Conservation (phyloP, 2,329 filamentous ascomycete genomes). For the Diplodia sapinea region DNA sequence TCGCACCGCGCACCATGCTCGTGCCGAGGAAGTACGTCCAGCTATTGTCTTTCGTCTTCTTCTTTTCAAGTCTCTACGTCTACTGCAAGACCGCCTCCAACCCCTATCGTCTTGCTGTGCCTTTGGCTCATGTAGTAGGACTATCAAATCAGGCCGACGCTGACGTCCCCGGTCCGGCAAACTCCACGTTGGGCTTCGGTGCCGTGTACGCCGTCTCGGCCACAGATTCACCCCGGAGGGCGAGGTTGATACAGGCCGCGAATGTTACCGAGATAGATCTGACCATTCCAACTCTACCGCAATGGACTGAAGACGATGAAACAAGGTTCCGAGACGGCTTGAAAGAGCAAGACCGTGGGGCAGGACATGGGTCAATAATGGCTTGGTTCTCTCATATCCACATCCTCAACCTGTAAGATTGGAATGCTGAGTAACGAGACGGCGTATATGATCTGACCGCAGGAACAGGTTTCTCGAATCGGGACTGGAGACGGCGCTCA, state of each 20-base stretch:
- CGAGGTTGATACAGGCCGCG: conserved; percentile 48
- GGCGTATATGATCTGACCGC: conserved; percentile 1
- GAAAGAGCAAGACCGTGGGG: conserved; percentile 33
- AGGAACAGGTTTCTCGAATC: conserved; percentile 49
- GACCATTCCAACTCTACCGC: conserved; percentile 50
- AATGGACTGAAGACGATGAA: conserved; percentile 49
- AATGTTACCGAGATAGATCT: conserved; percentile 52
- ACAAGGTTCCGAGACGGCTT: background rate
- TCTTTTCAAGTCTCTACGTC: background rate
- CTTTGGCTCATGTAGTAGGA: background rate
- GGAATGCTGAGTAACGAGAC: conserved; percentile 31
- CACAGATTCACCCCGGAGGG: conserved; percentile 45
- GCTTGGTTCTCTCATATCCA: conserved; percentile 54
- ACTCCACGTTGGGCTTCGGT: conserved; percentile 48
- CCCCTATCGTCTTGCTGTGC: background rate
- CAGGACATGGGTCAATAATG: conserved; percentile 49
- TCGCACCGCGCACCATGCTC: conserved; percentile 6
- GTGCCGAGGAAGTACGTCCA: conserved; percentile 1
- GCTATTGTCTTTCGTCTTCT: background rate
- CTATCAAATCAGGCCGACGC: background rate
- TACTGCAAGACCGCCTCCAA: background rate
- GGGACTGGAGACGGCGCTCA: conserved; percentile 49
- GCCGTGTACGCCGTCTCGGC: conserved; percentile 48
- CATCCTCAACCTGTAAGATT: conserved; percentile 49
- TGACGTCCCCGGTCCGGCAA: conserved; percentile 30